A percentile compares a stretch with the other conserved stretches of the same genome.
phyloP scores from a whole-genome alignment of 176 grass and related monocot genomes.

The Coix lacrymajobi region DNA sequence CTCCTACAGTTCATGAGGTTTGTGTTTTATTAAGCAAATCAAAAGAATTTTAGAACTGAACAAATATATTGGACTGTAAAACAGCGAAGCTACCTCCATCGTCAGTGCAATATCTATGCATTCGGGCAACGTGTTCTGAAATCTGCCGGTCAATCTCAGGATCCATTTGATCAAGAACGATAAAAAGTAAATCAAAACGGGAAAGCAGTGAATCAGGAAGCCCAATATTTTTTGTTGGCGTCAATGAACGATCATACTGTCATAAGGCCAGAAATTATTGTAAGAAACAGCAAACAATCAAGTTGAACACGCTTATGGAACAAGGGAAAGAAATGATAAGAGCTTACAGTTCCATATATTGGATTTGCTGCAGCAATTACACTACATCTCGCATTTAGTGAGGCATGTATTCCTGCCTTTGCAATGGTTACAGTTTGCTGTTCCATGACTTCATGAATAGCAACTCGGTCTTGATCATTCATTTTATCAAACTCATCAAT shows the following conservation, averaged over 20 bases:
- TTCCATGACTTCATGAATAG: slow-evolving; percentile 99
- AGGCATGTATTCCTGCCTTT: slow-evolving; percentile 97
- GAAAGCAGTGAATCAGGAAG: slow-evolving; percentile 95
- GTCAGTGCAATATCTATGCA: slow-evolving; percentile 97
- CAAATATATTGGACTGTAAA: slow-evolving; percentile 8
- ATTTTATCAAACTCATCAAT: slow-evolving; percentile 99
- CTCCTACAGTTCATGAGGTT: slow-evolving; percentile 36
- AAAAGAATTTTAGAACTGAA: background rate
- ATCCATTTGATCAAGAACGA: slow-evolving; percentile 99
- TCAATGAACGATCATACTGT: slow-evolving; percentile 94
- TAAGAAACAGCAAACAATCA: slow-evolving; percentile 9
- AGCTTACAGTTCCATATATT: slow-evolving; percentile 92
- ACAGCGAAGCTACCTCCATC: slow-evolving; percentile 59
- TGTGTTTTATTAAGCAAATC: slow-evolving; percentile 13
- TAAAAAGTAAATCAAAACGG: slow-evolving; percentile 99
- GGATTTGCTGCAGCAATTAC: slow-evolving; percentile 99
- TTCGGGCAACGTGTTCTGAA: slow-evolving; percentile 87
- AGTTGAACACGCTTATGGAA: background rate
- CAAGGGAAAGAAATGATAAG: background rate
- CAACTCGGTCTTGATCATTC: slow-evolving; percentile 96
- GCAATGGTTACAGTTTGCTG: slow-evolving; percentile 98
- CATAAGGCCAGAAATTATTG: slow-evolving; percentile 19
- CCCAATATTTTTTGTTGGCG: slow-evolving; percentile 95
- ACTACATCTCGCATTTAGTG: slow-evolving; percentile 95
- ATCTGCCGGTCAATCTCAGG: slow-evolving; percentile 93